Conservation (phyloP, 305 asterid genomes). For the Rubia peregrina region DNA sequence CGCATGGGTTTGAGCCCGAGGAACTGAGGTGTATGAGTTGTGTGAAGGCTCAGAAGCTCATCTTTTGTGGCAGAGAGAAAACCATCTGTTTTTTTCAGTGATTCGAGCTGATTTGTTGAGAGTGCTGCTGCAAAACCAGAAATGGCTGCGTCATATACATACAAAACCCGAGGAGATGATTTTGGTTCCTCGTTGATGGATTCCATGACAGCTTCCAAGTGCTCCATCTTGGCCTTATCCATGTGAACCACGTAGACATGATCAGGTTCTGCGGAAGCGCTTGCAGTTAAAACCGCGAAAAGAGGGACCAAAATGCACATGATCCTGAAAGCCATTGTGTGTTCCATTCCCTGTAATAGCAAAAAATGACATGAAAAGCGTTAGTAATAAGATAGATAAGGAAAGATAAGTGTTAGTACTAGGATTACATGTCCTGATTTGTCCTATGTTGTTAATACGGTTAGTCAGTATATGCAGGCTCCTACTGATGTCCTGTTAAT, state of each 20-base stretch:
- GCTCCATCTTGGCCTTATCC: conserved; percentile 43
- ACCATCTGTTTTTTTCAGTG: conserved; percentile 38
- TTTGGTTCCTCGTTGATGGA: conserved; percentile 28
- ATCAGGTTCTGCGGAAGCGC: conserved; percentile 30
- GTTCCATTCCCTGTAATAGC: not conserved
- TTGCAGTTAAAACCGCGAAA: conserved; percentile 21
- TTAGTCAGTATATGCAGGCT: too few species aligned
- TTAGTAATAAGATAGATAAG: not conserved
- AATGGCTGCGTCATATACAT: conserved; percentile 49
- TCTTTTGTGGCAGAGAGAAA: conserved; percentile 49
- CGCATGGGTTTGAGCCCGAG: conserved; percentile 50
- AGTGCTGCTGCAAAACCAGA: conserved; percentile 66
- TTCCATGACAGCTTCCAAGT: conserved; percentile 36
- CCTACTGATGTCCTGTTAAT: too few species aligned
- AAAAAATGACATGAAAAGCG: not conserved
- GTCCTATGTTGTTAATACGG: too few species aligned
- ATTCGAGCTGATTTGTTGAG: conserved; percentile 37
- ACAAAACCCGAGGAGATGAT: conserved; percentile 40
- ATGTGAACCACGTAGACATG: conserved; percentile 52
- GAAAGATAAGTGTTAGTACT: too few species aligned
- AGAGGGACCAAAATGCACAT: conserved; percentile 22
- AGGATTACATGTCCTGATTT: too few species aligned
- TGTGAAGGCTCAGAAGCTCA: conserved; percentile 50
- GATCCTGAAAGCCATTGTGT: conserved; percentile 28
- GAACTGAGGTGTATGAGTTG: conserved; percentile 68